Conservation (phyloP, 202 grass and related monocot species). For the Carex sylvatica region DNA sequence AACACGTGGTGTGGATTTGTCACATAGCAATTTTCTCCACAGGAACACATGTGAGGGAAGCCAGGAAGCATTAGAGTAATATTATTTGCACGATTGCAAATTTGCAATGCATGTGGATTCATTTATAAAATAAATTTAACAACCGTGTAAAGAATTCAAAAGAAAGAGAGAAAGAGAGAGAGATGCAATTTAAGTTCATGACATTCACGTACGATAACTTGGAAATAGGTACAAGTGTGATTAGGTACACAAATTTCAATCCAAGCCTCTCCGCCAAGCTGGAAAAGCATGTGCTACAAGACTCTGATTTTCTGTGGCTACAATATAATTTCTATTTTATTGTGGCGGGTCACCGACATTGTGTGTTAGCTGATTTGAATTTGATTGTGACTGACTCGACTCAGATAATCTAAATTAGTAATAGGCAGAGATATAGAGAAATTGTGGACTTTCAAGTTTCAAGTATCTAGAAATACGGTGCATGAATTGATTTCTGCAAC, state of each 20-base stretch:
- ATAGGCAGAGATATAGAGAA: neutral
- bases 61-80: neutral
- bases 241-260: neutral
- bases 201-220: constrained; percentile 4
- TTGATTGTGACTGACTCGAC: neutral
- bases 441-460: neutral
- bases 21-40: neutral
- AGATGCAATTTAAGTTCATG: constrained; percentile 15
- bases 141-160: neutral
- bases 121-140: neutral
- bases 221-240: neutral
- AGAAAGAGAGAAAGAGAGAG: neutral
- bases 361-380: too few relatives aligned
- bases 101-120: constrained; percentile 4
- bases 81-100: constrained; percentile 20
- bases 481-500: neutral
- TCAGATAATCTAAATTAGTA: neutral
- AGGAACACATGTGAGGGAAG: neutral
- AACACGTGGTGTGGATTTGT: neutral
- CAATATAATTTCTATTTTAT: neutral
- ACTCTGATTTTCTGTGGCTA: neutral
- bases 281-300: neutral
- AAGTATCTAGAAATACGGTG: neutral
- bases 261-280: neutral
- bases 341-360: neutral